Evolutionary conservation across 176 grass and related monocot genomes (phyloP), one percentile per base, ranked within the genome.

Genomic region (Oryza coarctata): DNA sequence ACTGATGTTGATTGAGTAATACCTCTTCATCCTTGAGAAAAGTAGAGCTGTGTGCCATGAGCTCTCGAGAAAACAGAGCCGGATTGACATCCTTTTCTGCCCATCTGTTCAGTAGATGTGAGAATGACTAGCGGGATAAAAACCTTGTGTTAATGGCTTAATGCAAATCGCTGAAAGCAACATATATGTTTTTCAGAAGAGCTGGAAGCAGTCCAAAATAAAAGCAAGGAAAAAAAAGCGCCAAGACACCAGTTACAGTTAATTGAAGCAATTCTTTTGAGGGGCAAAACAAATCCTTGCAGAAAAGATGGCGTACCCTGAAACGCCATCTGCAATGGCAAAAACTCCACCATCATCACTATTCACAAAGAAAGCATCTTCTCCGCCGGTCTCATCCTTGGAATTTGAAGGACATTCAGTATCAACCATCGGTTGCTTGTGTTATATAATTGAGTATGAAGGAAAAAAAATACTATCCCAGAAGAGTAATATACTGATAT

Each of bases 271-370:
- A 12, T 55, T 39, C 29, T 80, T 79, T 69, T 63, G 2, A 4
- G 15, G 20, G 28, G 12, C 14, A 17, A 39, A 6, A 65, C 0
- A 49, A 11, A 35, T 79, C 6, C 30, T 73, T 57, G 52, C 17
- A 58, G 60, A 15, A 30, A 69, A 70, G 73, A 82, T 79, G 57
- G 62, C 74, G 0, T 84, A 95, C 95, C 88, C 95, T 45, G 95
- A 98, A 89, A 98, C 95, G 34, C 95, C 95, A 74, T 98, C 95
- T 66, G 95, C 95, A 74, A 98, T 84, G 60, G 92, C 95, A 86
- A 98, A 86, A 77, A 91, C 82, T 86, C 95, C 88, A 10, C 78
- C 45, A 58, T 76, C 84, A 49, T 91, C 68, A 15, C 82, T 60
- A 8, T 77, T 84, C 32, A 77, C 78, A 86, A 98, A 94, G 73